A percentile compares a stretch with the other conserved stretches of the same genome.
phyloP scores from a whole-genome alignment of 352 stramenopile species.

The Phytophthora europaea region DNA sequence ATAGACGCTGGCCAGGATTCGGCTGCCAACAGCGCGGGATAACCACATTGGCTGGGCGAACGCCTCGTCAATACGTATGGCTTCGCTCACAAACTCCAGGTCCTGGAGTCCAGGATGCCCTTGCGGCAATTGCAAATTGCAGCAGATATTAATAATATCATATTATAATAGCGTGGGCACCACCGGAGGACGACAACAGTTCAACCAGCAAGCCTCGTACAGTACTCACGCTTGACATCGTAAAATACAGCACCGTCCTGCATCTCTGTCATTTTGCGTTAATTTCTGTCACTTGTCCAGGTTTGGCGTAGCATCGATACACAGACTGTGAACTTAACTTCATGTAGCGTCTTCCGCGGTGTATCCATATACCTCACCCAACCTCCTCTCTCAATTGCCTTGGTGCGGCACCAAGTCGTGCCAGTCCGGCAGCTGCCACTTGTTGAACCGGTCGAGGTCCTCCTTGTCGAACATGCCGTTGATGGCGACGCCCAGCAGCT shows the following conservation, averaged over 20 bases:
- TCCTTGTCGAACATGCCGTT: conserved; percentile 43
- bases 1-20: neutral
- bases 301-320: too few species aligned
- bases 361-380: too few species aligned
- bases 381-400: neutral
- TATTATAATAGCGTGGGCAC: neutral
- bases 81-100: neutral
- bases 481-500: conserved; percentile 37
- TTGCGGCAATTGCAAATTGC: neutral
- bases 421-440: conserved; percentile 52
- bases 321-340: too few species aligned
- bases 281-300: too few species aligned
- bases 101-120: neutral
- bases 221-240: too few species aligned
- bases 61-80: conserved; percentile 21
- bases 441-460: conserved; percentile 37
- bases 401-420: conserved; percentile 45
- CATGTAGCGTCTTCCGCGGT: neutral
- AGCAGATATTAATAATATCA: too few species aligned
- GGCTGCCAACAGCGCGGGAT: neutral
- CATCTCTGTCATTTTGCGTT: too few species aligned
- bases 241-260: too few species aligned
- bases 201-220: neutral
- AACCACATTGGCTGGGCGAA: conserved; percentile 15
- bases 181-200: neutral